A percentile compares a stretch with the other conserved stretches of the same genome.
phyloP scores from a whole-genome alignment of 2,329 filamentous ascomycete species.

The Sarocladium brachiariae region DNA sequence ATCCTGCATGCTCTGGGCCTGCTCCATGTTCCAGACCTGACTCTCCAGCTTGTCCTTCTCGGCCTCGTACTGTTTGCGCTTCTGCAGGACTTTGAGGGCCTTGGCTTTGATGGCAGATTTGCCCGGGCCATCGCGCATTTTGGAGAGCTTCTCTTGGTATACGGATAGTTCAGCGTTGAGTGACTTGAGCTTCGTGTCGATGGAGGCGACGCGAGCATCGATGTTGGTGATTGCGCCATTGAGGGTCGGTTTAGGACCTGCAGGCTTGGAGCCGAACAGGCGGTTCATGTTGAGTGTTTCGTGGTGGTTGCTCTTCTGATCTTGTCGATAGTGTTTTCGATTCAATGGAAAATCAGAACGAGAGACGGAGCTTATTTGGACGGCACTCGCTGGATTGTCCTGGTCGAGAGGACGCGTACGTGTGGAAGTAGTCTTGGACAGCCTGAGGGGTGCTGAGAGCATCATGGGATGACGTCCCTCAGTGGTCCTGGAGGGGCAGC shows the following conservation, averaged over 20 bases:
- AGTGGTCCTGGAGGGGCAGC: conserved; percentile 4
- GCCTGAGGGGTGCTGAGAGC: background rate
- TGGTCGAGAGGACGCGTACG: background rate
- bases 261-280: conserved; percentile 83
- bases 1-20: conserved; percentile 96
- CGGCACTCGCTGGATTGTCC: no score
- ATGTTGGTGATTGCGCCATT: conserved; percentile 77
- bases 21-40: conserved; percentile 99
- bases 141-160: conserved; percentile 80
- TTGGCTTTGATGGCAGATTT: conserved; percentile 91
- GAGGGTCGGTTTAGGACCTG: conserved; percentile 84
- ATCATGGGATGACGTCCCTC: conserved; percentile 8
- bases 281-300: conserved; percentile 68
- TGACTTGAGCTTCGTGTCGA: conserved; percentile 91
- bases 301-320: background rate
- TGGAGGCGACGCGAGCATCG: conserved; percentile 73
- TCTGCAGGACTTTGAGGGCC: conserved; percentile 87
- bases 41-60: conserved; percentile 90
- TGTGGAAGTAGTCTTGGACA: background rate
- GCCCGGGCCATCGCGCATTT: conserved; percentile 93
- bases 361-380: no score
- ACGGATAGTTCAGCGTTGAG: conserved; percentile 84
- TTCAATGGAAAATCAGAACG: no score
- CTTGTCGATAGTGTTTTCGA: no score
- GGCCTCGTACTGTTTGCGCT: conserved; percentile 87